Base-by-base conservation (phyloP, 2,329 filamentous ascomycete species). In the Tolypocladium endophyticum region DNA sequence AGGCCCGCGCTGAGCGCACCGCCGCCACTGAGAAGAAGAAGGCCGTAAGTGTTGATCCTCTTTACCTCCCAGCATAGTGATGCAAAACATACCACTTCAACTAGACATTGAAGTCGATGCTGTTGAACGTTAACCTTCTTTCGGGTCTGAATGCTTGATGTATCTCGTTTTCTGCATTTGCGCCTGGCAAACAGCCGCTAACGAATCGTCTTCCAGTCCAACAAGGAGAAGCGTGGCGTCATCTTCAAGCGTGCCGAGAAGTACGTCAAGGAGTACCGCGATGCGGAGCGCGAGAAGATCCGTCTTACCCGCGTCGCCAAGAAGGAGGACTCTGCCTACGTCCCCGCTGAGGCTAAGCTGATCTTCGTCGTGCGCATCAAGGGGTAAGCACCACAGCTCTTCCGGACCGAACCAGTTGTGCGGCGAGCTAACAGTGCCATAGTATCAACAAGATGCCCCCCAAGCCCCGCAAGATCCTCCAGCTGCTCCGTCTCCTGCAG, bases 391-490 rank as follows among this genome's bases (percentile, higher is more conserved):
- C 50, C 54, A 45, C 20, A 28, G 1, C 12, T 18, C 23, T 9
- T 20, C 3, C 2, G 7, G 14, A 4, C 7, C 12, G 28, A 38
- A 4, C 28, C n/a, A 35, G 7, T 11, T 38, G 12, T 16, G 20
- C 53, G 28, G 8, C 20, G 28, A 35, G 30, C 59, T 65, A 30
- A 65, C 59, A 30, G 3, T 35, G 57, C 61, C 56, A 55, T 65
- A 88, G 93, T 96, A 97, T 99, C 92, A 97, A 97, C 90, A 99
- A 99, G 90, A 97, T 99, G 73, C 87, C 95, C 77, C 94, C 94
- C 72, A 97, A 99, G 90, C 95, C 95, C 80, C 92, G 94, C 86
- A 99, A 99, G 88, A 97, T 96, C 75, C 87, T 99, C 72, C 94
- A 99, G 83, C 90, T 99, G 64, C 92, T 99, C 77, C 93, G 94